These are phyloP conservation scores for Pythium monospermum DNA, from an alignment of 352 stramenopile species.

Conservation along the genomic window DNA sequence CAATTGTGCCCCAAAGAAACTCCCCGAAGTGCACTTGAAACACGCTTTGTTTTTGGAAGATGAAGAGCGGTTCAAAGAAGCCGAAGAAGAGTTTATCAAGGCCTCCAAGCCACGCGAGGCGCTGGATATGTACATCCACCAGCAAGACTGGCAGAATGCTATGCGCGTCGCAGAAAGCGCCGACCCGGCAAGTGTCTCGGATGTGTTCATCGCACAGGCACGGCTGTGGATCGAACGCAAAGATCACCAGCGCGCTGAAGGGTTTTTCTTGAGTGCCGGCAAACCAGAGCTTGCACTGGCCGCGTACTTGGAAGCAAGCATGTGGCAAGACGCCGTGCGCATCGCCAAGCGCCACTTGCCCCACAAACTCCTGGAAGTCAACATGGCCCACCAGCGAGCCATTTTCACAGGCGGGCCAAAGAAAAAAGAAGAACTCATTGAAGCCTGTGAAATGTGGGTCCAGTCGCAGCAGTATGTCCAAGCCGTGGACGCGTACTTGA, in stretches of 20 bases:
- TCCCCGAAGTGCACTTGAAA: constrained; percentile 92
- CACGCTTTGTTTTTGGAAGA: constrained; percentile 92
- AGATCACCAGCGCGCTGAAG: constrained; percentile 79
- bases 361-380: constrained; percentile 90
- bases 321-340: constrained; percentile 88
- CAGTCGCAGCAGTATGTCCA: constrained; percentile 85
- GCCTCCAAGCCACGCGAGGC: constrained; percentile 90
- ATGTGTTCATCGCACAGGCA: constrained; percentile 91
- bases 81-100: constrained; percentile 91
- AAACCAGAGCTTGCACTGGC: constrained; percentile 90
- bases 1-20: constrained; percentile 80
- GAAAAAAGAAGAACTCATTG: constrained; percentile 77
- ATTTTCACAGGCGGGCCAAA: constrained; percentile 75
- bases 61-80: constrained; percentile 91
- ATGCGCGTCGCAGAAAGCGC: constrained; percentile 90
- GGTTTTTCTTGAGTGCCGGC: constrained; percentile 88
- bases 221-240: constrained; percentile 80
- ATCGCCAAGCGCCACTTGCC: constrained; percentile 89
- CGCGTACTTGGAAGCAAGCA: constrained; percentile 76
- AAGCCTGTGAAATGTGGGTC: constrained; percentile 86
- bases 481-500: constrained; percentile 91
- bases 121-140: constrained; percentile 95
- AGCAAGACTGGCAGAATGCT: constrained; percentile 90
- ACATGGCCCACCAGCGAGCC: constrained; percentile 76
- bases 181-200: constrained; percentile 82